Conservation (phyloP, 164 flowering plant genomes). For the Annona squamosa region DNA sequence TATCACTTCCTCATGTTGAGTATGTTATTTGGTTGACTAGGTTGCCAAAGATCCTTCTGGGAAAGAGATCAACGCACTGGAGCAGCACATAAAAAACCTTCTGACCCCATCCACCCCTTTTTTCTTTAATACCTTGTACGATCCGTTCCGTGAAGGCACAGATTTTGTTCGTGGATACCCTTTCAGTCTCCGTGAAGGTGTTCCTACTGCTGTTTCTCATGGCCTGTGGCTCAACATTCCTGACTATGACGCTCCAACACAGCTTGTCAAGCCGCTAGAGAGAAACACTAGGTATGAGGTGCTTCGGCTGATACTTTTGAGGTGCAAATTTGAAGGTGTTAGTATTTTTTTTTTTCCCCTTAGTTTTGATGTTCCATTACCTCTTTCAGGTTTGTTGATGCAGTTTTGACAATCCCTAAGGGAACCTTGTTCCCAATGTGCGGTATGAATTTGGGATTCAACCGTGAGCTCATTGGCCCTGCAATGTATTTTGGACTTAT, state of each 20-base stretch:
- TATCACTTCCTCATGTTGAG: too few species aligned
- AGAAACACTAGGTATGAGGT: slow-evolving; percentile 55
- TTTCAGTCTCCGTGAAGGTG: slow-evolving; percentile 79
- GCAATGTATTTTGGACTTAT: slow-evolving; percentile 83
- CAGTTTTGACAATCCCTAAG: slow-evolving; percentile 70
- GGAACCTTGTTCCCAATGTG: slow-evolving; percentile 82
- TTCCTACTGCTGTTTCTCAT: slow-evolving; percentile 72
- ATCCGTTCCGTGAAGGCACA: slow-evolving; percentile 71
- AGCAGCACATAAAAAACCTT: slow-evolving; percentile 76
- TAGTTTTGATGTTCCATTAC: background rate
- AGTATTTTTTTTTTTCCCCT: background rate
- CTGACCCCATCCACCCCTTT: slow-evolving; percentile 66
- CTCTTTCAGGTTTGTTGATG: slow-evolving; percentile 60
- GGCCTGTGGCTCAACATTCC: slow-evolving; percentile 86
- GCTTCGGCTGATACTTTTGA: background rate
- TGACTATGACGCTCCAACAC: slow-evolving; percentile 85
- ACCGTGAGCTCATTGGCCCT: slow-evolving; percentile 75
- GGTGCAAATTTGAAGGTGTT: background rate
- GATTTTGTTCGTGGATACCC: slow-evolving; percentile 90
- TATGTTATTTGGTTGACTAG: slow-evolving; percentile 18
- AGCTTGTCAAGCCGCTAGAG: slow-evolving; percentile 75
- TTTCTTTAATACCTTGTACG: slow-evolving; percentile 83
- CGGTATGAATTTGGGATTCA: slow-evolving; percentile 70
- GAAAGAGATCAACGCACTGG: slow-evolving; percentile 72
- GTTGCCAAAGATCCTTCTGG: slow-evolving; percentile 74